Base-by-base conservation (phyloP, 2,329 filamentous ascomycete species). In the Cladophialophora carrionii region DNA sequence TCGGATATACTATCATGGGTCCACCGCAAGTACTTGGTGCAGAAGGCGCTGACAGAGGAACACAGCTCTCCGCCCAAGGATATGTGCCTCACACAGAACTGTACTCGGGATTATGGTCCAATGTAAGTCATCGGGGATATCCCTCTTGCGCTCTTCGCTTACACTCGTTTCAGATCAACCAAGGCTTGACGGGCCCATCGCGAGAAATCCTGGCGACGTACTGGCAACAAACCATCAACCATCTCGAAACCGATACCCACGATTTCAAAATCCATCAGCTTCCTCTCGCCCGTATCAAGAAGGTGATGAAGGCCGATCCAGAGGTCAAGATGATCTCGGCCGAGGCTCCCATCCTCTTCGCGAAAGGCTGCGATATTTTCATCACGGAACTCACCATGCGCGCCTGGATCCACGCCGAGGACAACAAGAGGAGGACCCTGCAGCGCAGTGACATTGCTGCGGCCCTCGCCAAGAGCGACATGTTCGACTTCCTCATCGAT, bases 321-420 rank as follows among this genome's bases (percentile, higher is more conserved):
- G 95, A 99, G 74, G 95, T 99, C 55, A 99, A 99, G 83, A 99
- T 99, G 95, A 99, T 99, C 69, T 98, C 93, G 3, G 95, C 95
- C 8, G 95, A 99, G 80, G 95, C 95, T 1, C 95, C 95, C 1
- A 99, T 99, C 72, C 83, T 99, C 14, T 99, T 99, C 74, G 95
- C 95, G 58, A 99, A 99, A 79, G 95, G 94, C 43, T 98, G 95
- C 78, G 95, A 99, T 76, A 97, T 98, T 75, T 99, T 99, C 81
- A 99, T 99, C 75, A 97, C 93, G 0, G 95, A 99, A 79, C 84
- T 99, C 67, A 99, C 95, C 7, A 99, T 99, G 95, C 91, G 95
- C 70, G 95, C 95, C 54, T 99, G 95, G 95, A 99, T 99, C 70
- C 95, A 99, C 74, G 95, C 95, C 17, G 95, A 99, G 76, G 95